Conservation (phyloP, 139 green algal species). For the Closterium sp. region DNA sequence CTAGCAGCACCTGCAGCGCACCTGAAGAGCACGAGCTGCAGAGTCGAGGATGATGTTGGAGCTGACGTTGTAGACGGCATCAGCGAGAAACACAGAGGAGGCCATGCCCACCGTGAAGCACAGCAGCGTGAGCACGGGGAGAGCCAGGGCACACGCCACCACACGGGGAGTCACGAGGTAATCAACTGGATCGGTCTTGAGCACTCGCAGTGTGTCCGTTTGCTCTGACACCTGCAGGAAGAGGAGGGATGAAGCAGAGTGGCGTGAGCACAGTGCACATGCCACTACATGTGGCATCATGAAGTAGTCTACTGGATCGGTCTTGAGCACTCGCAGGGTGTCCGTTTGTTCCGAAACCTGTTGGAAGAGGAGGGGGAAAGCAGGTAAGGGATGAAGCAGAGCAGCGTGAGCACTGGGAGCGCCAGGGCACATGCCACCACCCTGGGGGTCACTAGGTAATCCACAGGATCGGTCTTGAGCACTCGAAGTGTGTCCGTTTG, state of each 20-base stretch:
- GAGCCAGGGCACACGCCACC: slow-evolving; percentile 86
- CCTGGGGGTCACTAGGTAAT: slow-evolving; percentile 95
- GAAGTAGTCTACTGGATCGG: slow-evolving; percentile 98
- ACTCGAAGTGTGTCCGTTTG: slow-evolving; percentile 95
- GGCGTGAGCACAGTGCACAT: slow-evolving; percentile 92
- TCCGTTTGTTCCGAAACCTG: slow-evolving; percentile 93
- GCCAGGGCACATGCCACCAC: slow-evolving; percentile 91
- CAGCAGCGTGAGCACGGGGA: slow-evolving; percentile 81
- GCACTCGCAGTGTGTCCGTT: slow-evolving; percentile 91
- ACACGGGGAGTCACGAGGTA: slow-evolving; percentile 96
- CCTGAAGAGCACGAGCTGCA: too few species aligned
- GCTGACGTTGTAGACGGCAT: too few species aligned
- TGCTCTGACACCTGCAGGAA: slow-evolving; percentile 89
- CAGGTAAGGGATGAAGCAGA: too few species aligned
- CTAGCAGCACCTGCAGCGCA: too few species aligned
- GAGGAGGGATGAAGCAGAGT: slow-evolving; percentile 79
- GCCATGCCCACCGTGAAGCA: too few species aligned
- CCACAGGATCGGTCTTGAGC: slow-evolving; percentile 90
- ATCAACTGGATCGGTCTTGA: slow-evolving; percentile 93
- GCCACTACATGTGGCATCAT: slow-evolving; percentile 89
- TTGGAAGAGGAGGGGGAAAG: too few species aligned
- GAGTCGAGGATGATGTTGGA: too few species aligned
- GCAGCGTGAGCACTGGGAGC: slow-evolving; percentile 85
- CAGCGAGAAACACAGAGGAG: too few species aligned
- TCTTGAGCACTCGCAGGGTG: slow-evolving; percentile 88